phyloP scores from a whole-genome alignment of 176 grass and related monocot species.

The Cenchrus americanus region DNA sequence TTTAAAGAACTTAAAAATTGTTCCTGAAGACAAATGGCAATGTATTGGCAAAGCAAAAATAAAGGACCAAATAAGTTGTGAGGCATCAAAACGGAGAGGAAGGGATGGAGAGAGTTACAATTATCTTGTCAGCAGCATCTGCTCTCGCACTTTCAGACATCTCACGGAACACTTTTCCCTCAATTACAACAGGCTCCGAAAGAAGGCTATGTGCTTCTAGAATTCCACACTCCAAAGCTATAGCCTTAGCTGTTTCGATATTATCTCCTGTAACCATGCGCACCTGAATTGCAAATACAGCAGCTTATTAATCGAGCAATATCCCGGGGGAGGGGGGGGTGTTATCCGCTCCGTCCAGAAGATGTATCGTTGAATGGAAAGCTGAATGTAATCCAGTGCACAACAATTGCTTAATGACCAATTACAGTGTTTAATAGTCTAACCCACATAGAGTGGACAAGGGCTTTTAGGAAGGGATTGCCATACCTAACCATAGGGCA shows the following conservation, averaged over 20 bases:
- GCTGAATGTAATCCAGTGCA: not conserved
- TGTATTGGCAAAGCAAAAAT: constrained; percentile 26
- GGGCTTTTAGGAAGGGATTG: not conserved
- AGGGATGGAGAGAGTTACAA: constrained; percentile 49
- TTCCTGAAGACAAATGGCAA: not conserved
- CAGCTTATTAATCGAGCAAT: constrained; percentile 16
- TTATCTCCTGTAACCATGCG: constrained; percentile 99
- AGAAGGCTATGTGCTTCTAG: constrained; percentile 48
- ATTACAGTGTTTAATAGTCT: not conserved
- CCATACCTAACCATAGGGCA: not conserved
- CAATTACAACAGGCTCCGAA: constrained; percentile 65
- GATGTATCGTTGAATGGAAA: not conserved
- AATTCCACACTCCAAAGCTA: constrained; percentile 98
- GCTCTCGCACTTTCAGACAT: constrained; percentile 64
- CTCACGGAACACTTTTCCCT: constrained; percentile 84
- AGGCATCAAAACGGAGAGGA: not conserved
- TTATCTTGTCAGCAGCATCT: constrained; percentile 76
- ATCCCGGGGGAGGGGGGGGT: not conserved
- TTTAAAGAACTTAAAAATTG: not conserved
- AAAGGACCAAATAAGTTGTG: not conserved
- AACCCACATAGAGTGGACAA: not conserved
- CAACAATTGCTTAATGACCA: not conserved
- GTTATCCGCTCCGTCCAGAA: not conserved
- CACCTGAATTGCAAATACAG: constrained; percentile 57
- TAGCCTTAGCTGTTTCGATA: constrained; percentile 93